A percentile compares a stretch with the other conserved stretches of the same genome.
phyloP scores from a whole-genome alignment of 1,139 yeast genomes.

The Nematodospora anomalae region DNA sequence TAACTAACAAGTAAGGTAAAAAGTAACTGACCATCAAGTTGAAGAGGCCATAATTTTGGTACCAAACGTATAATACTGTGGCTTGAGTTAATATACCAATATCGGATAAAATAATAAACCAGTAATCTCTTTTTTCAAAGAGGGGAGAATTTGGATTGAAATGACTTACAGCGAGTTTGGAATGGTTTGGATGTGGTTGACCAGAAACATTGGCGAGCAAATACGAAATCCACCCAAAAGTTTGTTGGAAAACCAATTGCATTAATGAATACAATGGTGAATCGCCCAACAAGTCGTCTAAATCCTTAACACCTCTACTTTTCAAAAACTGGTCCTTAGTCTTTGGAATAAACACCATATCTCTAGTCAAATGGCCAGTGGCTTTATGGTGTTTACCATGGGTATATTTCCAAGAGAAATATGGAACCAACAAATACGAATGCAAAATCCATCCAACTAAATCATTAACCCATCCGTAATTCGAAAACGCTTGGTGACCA shows the following conservation, averaged over 20 bases:
- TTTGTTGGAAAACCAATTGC: constrained; percentile 49
- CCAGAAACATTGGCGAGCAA: constrained; percentile 55
- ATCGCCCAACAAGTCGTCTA: constrained; percentile 53
- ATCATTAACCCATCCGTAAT: constrained; percentile 56
- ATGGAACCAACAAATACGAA: constrained; percentile 58
- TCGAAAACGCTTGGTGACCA: constrained; percentile 64
- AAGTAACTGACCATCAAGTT: constrained; percentile 52
- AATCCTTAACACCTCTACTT: constrained; percentile 24
- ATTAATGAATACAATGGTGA: constrained; percentile 52
- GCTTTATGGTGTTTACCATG: constrained; percentile 67
- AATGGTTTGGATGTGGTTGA: constrained; percentile 42
- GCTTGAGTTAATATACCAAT: constrained; percentile 48
- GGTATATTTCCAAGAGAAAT: constrained; percentile 61
- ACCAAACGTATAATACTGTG: constrained; percentile 49
- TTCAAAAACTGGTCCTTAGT: constrained; percentile 47
- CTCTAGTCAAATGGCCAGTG: constrained; percentile 60
- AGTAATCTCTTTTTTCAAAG: constrained; percentile 55
- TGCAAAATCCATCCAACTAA: constrained; percentile 61
- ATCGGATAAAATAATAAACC: constrained; percentile 55
- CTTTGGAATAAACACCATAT: constrained; percentile 60
- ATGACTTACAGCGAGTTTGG: constrained; percentile 39
- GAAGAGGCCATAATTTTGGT: constrained; percentile 47
- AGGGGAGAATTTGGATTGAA: constrained; percentile 55
- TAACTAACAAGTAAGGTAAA: constrained; percentile 56
- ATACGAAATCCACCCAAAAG: constrained; percentile 54